These are phyloP conservation scores for Ceratobasidium sp. DNA, from an alignment of 1,284 basidiomycete species.

Conservation along the genomic window DNA sequence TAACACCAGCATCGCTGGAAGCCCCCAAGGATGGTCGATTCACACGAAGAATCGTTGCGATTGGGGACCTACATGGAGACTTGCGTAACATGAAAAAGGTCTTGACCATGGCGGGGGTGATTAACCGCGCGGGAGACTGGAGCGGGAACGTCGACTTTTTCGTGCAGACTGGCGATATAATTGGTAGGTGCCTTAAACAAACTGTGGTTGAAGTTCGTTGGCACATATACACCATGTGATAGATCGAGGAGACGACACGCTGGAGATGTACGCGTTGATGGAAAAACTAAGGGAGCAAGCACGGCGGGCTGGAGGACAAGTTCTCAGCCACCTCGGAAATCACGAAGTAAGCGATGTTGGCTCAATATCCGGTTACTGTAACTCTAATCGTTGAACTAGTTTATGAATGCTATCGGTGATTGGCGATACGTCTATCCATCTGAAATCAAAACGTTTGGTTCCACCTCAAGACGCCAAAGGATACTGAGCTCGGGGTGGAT, in stretches of 20 bases:
- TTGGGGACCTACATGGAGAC: conserved; percentile 87
- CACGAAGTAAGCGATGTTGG: conserved; percentile 70
- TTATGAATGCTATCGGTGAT: conserved; percentile 86
- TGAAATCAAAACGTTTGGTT: conserved; percentile 85
- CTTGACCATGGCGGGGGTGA: conserved; percentile 80
- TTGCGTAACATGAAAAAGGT: conserved; percentile 77
- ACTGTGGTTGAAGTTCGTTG: conserved; percentile 12
- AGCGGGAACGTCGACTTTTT: conserved; percentile 82
- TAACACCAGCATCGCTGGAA: not conserved
- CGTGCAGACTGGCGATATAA: conserved; percentile 94
- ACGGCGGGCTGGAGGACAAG: conserved; percentile 71
- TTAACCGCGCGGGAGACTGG: conserved; percentile 79
- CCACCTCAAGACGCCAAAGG: conserved; percentile 75
- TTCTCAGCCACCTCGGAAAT: conserved; percentile 89
- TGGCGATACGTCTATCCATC: conserved; percentile 82
- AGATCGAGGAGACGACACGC: conserved; percentile 85
- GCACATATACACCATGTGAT: not conserved
- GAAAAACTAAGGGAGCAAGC: conserved; percentile 85
- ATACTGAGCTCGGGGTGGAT: conserved; percentile 82
- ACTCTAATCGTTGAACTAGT: conserved; percentile 52
- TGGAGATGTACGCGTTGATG: conserved; percentile 84
- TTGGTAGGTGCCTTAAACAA: conserved; percentile 72
- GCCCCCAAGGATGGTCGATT: conserved; percentile 37
- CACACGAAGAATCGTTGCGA: conserved; percentile 70
- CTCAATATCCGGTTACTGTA: not conserved